These are phyloP conservation scores for Lecanicillium sp. DNA, from an alignment of 2,329 filamentous ascomycete genomes.

Conservation along the genomic window DNA sequence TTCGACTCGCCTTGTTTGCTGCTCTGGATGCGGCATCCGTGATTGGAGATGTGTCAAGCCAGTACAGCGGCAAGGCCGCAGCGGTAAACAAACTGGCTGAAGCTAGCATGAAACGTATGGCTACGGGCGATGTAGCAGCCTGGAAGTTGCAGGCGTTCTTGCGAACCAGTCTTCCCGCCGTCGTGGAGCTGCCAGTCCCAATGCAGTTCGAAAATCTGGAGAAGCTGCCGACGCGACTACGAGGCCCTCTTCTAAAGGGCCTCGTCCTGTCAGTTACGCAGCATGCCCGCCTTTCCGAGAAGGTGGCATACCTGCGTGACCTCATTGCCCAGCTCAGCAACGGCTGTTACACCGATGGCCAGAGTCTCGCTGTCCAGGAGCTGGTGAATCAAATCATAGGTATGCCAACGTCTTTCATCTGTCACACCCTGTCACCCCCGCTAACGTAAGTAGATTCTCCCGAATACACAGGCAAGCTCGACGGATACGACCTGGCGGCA, in stretches of 20 bases:
- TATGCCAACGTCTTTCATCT: slow-evolving; percentile 14
- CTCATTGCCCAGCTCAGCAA: slow-evolving; percentile 25
- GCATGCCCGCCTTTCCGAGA: slow-evolving; percentile 21
- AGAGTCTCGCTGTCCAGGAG: slow-evolving; percentile 35
- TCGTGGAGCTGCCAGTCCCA: slow-evolving; percentile 23
- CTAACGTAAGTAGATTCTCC: slow-evolving; percentile 19
- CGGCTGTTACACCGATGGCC: slow-evolving; percentile 26
- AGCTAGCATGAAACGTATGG: slow-evolving; percentile 24
- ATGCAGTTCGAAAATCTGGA: slow-evolving; percentile 24
- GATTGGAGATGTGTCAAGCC: slow-evolving; percentile 14
- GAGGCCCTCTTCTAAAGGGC: slow-evolving; percentile 23
- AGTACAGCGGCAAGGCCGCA: slow-evolving; percentile 20
- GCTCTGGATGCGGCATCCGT: slow-evolving; percentile 23
- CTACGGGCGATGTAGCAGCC: slow-evolving; percentile 27
- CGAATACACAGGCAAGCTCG: slow-evolving; percentile 18
- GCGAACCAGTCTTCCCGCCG: slow-evolving; percentile 25
- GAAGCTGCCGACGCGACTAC: slow-evolving; percentile 19
- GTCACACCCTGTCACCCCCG: not conserved
- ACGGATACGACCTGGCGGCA: slow-evolving; percentile 29
- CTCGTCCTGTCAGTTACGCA: slow-evolving; percentile 23
- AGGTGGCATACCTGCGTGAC: slow-evolving; percentile 30
- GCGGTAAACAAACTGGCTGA: slow-evolving; percentile 27
- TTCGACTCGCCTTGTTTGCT: slow-evolving; percentile 22
- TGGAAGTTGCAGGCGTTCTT: slow-evolving; percentile 41
- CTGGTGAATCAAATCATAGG: slow-evolving; percentile 32